Conservation (phyloP, 1,284 basidiomycete genomes). For the Waitea zeae region DNA sequence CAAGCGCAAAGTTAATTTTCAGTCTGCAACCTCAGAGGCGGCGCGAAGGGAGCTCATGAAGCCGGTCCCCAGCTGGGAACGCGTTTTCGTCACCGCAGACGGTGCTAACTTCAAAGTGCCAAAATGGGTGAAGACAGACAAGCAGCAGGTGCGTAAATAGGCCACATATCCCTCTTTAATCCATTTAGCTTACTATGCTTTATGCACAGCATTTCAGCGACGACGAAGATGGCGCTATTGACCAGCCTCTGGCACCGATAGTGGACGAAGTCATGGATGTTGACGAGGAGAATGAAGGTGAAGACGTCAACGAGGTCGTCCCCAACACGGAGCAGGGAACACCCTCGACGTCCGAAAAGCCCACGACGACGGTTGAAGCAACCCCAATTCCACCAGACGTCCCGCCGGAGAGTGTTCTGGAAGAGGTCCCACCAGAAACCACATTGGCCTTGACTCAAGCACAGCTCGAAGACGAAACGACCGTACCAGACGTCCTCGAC, state of each 20-base stretch:
- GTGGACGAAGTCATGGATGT: conserved; percentile 51
- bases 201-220: conserved; percentile 80
- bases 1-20: not conserved
- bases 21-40: conserved; percentile 47
- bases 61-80: conserved; percentile 66
- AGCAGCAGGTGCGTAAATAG: conserved; percentile 44
- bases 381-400: too few species aligned
- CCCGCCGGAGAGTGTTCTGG: too few species aligned
- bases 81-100: conserved; percentile 42
- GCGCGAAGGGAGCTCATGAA: conserved; percentile 67
- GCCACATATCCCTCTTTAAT: too few species aligned
- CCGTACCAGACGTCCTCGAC: too few species aligned
- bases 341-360: too few species aligned
- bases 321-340: not conserved
- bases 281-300: conserved; percentile 45
- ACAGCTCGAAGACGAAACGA: too few species aligned
- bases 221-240: conserved; percentile 48
- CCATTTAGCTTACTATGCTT: too few species aligned
- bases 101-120: conserved; percentile 45
- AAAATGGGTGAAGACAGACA: conserved; percentile 63
- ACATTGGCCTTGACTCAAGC: too few species aligned
- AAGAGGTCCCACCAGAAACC: too few species aligned
- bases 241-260: conserved; percentile 59
- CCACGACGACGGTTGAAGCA: too few species aligned
- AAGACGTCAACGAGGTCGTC: conserved; percentile 24